phyloP scores from a whole-genome alignment of 23 red algal genomes.

The Gracilaria domingensis region DNA sequence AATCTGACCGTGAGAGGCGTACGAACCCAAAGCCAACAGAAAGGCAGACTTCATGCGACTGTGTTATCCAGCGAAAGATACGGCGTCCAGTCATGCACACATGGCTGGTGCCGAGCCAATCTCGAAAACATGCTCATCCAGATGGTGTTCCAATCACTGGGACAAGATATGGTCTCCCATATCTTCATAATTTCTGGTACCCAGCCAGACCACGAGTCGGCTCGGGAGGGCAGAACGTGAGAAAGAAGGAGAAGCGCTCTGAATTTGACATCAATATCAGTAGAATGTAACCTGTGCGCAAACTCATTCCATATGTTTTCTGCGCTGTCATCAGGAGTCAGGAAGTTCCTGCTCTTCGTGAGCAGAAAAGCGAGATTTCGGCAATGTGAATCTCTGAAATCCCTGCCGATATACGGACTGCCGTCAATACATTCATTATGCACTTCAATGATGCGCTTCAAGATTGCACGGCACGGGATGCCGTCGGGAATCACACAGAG shows the following conservation, averaged over 20 bases:
- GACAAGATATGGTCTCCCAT: constrained; percentile 69
- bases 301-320: constrained; percentile 79
- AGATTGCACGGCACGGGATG: constrained; percentile 69
- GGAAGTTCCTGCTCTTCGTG: constrained; percentile 50
- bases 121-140: constrained; percentile 79
- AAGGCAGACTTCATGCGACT: constrained; percentile 64
- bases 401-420: constrained; percentile 78
- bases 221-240: constrained; percentile 74
- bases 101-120: constrained; percentile 80
- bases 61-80: constrained; percentile 68
- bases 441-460: constrained; percentile 65
- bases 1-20: constrained; percentile 74
- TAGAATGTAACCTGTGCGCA: constrained; percentile 18
- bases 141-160: constrained; percentile 73
- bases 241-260: constrained; percentile 57
- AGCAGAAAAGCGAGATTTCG: constrained; percentile 79
- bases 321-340: constrained; percentile 44
- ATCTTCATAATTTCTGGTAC: constrained; percentile 52
- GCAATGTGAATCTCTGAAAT: constrained; percentile 87
- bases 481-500: constrained; percentile 61
- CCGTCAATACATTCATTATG: constrained; percentile 80
- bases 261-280: constrained; percentile 43
- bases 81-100: constrained; percentile 77
- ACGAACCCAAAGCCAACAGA: constrained; percentile 69
- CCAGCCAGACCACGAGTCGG: constrained; percentile 70